A percentile compares a stretch with the other conserved stretches of the same genome.
Conservation (phyloP, 2,329 filamentous ascomycete species). For the Cryphonectria naterciae region DNA sequence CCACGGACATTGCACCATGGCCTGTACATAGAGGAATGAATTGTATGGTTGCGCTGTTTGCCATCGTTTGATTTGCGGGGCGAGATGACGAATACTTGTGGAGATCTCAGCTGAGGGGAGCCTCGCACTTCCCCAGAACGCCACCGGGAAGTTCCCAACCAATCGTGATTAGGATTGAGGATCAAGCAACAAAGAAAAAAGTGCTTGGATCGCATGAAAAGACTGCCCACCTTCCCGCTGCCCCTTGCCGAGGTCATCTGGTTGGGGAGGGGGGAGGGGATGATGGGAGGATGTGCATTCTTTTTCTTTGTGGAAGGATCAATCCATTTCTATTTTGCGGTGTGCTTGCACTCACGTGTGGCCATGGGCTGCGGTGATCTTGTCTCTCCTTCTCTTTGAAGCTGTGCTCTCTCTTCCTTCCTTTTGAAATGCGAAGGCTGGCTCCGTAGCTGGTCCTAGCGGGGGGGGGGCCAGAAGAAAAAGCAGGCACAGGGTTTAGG, state of each 20-base stretch:
- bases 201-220: not conserved
- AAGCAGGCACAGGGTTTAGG: not conserved
- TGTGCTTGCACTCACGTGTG: not conserved
- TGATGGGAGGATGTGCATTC: not conserved
- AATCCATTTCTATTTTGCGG: not conserved
- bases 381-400: not conserved
- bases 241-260: not conserved
- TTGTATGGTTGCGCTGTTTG: not conserved
- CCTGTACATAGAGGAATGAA: not conserved
- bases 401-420: not conserved
- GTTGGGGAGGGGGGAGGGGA: not conserved
- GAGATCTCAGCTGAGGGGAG: conserved; percentile 8
- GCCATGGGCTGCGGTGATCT: not conserved
- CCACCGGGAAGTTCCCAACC: not conserved
- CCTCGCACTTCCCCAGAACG: conserved; percentile 9
- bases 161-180: not conserved
- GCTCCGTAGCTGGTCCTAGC: not conserved
- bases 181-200: not conserved
- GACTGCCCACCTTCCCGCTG: not conserved
- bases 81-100: conserved; percentile 14
- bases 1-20: not conserved
- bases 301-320: not conserved
- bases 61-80: conserved; percentile 2
- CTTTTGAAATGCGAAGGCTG: not conserved
- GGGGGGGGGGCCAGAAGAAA: not conserved